Evolutionary conservation across 1,139 yeast genomes (phyloP).

Genomic region (Eremothecium coryli): DNA sequence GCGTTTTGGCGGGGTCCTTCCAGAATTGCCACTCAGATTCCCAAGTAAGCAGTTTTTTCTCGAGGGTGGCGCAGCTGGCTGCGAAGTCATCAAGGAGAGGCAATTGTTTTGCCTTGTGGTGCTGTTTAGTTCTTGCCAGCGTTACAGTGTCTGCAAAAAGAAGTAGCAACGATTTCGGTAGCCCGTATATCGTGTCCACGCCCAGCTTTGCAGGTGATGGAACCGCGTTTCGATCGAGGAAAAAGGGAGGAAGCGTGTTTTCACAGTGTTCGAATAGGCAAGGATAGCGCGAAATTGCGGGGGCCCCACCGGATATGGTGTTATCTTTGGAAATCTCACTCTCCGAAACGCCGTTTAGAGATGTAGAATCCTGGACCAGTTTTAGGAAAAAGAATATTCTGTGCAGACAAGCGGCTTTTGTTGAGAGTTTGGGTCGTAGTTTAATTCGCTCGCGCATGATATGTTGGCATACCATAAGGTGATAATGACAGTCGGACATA

Average conservation of each 20-base stretch:
- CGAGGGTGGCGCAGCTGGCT: constrained; percentile 41
- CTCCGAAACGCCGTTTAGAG: constrained; percentile 37
- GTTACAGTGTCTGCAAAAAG: constrained; percentile 65
- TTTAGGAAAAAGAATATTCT: constrained; percentile 69
- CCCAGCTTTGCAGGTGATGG: constrained; percentile 37
- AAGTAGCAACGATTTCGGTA: constrained; percentile 70
- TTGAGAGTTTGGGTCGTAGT: constrained; percentile 55
- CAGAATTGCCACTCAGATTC: constrained; percentile 42
- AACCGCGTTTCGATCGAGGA: constrained; percentile 7
- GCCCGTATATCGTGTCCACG: constrained; percentile 74
- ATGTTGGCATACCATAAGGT: constrained; percentile 67
- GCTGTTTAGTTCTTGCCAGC: constrained; percentile 51
- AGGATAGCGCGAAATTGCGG: constrained; percentile 10
- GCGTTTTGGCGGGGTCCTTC: constrained; percentile 14
- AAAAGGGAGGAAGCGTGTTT: constrained; percentile 17
- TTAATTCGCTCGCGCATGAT: constrained; percentile 63
- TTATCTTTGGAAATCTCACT: constrained; percentile 21
- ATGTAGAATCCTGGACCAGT: constrained; percentile 64
- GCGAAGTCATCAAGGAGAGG: constrained; percentile 33
- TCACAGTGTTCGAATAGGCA: constrained; percentile 18
- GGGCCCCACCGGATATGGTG: background rate
- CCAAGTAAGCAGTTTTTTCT: constrained; percentile 52
- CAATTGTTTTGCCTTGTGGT: constrained; percentile 32
- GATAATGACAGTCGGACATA: constrained; percentile 74
- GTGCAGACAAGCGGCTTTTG: constrained; percentile 70